Evolutionary conservation across 2,329 filamentous ascomycete species (phyloP), one percentile per base, ranked within the genome.

Genomic region (Phyllosticta paracitricarpa): DNA sequence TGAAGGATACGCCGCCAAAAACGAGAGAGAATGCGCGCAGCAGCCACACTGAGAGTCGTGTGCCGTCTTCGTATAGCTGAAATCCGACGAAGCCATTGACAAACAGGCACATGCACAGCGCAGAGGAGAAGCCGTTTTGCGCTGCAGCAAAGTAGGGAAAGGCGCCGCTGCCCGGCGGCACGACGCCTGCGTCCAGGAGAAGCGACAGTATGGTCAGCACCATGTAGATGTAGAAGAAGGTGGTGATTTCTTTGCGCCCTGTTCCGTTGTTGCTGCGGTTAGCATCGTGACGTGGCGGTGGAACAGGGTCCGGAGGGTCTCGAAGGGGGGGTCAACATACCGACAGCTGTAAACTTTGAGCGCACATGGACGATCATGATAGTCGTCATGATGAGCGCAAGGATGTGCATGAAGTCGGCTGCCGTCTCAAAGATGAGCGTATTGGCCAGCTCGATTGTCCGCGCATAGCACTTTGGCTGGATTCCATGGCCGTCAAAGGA

Each of bases 1-100:
- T 84, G 71, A 94, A 94, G 56, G 88, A 89, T 69, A 99, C 85
- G 65, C 88, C 78, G 76, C 97, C 97, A 78, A 95, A 93, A 65
- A 81, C 83, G 17, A 88, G 76, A 1, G 90, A 96, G 71, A 84
- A 86, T 30, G 89, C 77, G 59, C 93, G 87, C 64, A 99, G 79
- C 68, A 97, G 85, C 94, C 94, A 99, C 53, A 99, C 87, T 0
- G 92, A 97, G 51, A 97, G 79, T 1, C 88, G 87, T 1, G 94
- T 99, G 57, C 94, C 94, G 70, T 99, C 94, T 76, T 99, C 94
- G 74, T 99, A 99, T 12, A 99, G 81, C 76, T 97, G 94, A 76
- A 99, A 99, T 35, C 94, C 94, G 59, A 99, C 93, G 71, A 99
- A 99, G 53, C 94, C 94, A 74, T 97, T 97, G 79, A 99, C 92